Evolutionary conservation across 768 basidiomycete genomes (phyloP).

Genomic region (Pleurotus platypus): DNA sequence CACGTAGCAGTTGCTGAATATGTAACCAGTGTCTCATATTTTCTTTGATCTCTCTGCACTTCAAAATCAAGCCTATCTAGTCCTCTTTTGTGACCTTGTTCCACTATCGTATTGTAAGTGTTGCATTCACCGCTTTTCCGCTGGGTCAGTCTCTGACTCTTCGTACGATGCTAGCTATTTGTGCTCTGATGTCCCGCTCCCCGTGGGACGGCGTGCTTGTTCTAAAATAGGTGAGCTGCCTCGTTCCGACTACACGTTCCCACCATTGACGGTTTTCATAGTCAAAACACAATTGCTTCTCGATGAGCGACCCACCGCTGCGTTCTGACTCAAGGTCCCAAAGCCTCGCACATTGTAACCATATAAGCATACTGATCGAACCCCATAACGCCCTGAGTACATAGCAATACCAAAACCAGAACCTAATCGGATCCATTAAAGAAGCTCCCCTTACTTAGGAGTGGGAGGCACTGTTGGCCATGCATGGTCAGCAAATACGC

Average conservation of each 20-base stretch:
- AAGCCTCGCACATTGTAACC: too few species aligned
- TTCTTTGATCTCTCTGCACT: conserved; percentile 96
- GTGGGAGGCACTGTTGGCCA: background rate
- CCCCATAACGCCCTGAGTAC: too few species aligned
- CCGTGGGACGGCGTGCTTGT: conserved; percentile 41
- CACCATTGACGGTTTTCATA: too few species aligned
- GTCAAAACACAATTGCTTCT: background rate
- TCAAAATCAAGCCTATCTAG: conserved; percentile 99
- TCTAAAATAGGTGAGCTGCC: conserved; percentile 26
- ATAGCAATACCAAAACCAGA: too few species aligned
- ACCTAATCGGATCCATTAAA: background rate
- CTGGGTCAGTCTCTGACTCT: background rate
- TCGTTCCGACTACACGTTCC: too few species aligned
- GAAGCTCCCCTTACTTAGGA: background rate
- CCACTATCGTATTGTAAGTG: too few species aligned
- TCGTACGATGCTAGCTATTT: conserved; percentile 3
- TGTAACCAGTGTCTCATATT: conserved; percentile 86
- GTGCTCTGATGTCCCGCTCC: conserved; percentile 18
- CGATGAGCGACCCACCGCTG: too few species aligned
- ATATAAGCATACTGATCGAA: too few species aligned
- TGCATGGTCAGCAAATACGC: background rate
- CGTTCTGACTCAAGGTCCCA: too few species aligned
- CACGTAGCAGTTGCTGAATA: conserved; percentile 1
- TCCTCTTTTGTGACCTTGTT: background rate
- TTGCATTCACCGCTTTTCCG: background rate